Conservation (phyloP, 805 yeast species). For the Wickerhamomyces subpelliculosus region DNA sequence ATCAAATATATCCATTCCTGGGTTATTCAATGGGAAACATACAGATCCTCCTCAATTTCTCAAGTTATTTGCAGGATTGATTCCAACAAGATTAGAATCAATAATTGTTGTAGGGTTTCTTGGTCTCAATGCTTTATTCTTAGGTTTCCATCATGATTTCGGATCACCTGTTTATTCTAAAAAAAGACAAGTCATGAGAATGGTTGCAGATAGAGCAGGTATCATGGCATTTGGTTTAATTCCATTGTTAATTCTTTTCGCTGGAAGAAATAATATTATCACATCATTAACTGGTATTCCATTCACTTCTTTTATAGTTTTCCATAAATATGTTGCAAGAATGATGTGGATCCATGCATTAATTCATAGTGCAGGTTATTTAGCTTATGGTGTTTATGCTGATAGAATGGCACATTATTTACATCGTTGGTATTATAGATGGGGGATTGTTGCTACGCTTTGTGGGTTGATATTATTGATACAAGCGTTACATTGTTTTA, state of each 20-base stretch:
- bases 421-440: conserved; percentile 8
- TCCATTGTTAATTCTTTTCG: conserved; percentile 54
- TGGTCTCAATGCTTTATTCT: conserved; percentile 13
- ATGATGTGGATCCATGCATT: conserved; percentile 22
- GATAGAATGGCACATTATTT: conserved; percentile 5
- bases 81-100: conserved; percentile 20
- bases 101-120: conserved; percentile 29
- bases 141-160: conserved; percentile 8
- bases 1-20: conserved; percentile 15
- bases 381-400: conserved; percentile 3
- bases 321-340: conserved; percentile 61
- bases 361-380: conserved; percentile 15
- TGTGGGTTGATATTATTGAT: conserved; percentile 37
- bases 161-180: not conserved
- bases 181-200: not conserved
- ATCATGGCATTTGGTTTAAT: conserved; percentile 27
- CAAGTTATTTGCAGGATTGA: conserved; percentile 8
- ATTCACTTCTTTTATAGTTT: conserved; percentile 51
- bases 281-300: conserved; percentile 56
- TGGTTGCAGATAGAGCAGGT: conserved; percentile 18
- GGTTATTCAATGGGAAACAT: conserved; percentile 13
- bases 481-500: conserved; percentile 43
- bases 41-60: conserved; percentile 1
- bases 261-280: conserved; percentile 66
- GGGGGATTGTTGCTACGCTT: conserved; percentile 40